A percentile compares a stretch with the other conserved stretches of the same genome.
Evolutionary conservation across 495 filamentous ascomycete genomes (phyloP).

Genomic region (Talaromyces wortmannii): DNA sequence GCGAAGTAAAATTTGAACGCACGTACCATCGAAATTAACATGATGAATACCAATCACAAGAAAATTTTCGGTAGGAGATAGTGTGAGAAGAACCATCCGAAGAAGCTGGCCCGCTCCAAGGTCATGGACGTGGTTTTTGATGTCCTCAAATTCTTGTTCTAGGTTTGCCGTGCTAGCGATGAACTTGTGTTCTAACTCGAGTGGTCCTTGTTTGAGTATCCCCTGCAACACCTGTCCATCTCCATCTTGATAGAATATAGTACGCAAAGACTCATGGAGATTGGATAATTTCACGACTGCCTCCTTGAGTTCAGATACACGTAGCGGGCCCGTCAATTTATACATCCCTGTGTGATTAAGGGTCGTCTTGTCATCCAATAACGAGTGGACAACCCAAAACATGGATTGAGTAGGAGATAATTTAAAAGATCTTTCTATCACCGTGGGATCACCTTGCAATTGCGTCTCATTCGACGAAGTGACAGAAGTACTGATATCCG

Average conservation of each 20-base stretch:
- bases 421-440: no score
- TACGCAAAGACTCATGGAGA: neutral
- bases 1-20: conserved; percentile 26
- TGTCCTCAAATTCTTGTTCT: conserved; percentile 7
- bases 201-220: no score
- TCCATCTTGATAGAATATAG: neutral
- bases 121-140: conserved; percentile 18
- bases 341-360: neutral
- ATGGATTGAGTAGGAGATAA: neutral
- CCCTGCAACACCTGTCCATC: no score
- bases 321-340: neutral
- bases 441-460: no score
- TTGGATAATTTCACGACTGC: neutral
- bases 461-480: no score
- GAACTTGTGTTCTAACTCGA: neutral
- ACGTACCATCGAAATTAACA: conserved; percentile 42
- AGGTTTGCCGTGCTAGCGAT: neutral
- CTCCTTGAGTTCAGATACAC: neutral
- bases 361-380: neutral
- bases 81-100: conserved; percentile 16
- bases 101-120: conserved; percentile 23
- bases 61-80: conserved; percentile 12
- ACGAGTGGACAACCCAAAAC: neutral
- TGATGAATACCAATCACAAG: conserved; percentile 34
- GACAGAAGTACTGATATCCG: no score